A percentile compares a stretch with the other conserved stretches of the same genome.
Conservation (phyloP, 345 rosid genomes). For the Camelina neglecta region DNA sequence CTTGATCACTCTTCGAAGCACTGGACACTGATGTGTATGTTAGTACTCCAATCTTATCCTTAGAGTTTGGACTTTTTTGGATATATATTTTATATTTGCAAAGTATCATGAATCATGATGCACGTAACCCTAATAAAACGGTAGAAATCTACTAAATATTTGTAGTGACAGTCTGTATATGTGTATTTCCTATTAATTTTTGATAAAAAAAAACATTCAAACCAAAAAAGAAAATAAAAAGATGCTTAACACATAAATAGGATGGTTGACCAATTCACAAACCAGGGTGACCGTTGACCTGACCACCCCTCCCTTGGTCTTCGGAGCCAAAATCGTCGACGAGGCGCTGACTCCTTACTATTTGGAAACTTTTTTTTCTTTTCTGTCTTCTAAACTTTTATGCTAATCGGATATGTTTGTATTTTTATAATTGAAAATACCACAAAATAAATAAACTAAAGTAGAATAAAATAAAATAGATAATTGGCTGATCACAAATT, state of each 20-base stretch:
- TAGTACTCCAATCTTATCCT: constrained; percentile 28
- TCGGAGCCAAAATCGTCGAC: constrained; percentile 32
- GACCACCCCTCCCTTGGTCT: constrained; percentile 23
- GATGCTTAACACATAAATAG: constrained; percentile 1
- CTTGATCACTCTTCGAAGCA: constrained; percentile 28
- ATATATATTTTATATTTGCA: constrained; percentile 1
- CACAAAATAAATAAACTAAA: not conserved
- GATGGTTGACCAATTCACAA: constrained; percentile 13
- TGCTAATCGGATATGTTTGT: not conserved
- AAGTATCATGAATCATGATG: constrained; percentile 26
- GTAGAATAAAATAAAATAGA: not conserved
- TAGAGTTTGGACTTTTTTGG: not conserved
- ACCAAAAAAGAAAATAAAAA: not conserved
- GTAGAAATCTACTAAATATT: not conserved
- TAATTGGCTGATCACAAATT: constrained; percentile 17
- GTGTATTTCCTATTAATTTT: not conserved
- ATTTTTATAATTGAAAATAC: not conserved
- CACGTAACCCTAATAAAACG: not conserved
- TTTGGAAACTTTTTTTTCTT: not conserved
- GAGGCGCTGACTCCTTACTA: constrained; percentile 21
- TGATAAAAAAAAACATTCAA: not conserved
- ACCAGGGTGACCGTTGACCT: constrained; percentile 30
- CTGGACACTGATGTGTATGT: constrained; percentile 38
- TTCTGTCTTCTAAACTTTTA: not conserved
- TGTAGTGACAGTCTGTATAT: not conserved